Base-by-base conservation (phyloP, 495 filamentous ascomycete species). In the Lepidopterella palustris region DNA sequence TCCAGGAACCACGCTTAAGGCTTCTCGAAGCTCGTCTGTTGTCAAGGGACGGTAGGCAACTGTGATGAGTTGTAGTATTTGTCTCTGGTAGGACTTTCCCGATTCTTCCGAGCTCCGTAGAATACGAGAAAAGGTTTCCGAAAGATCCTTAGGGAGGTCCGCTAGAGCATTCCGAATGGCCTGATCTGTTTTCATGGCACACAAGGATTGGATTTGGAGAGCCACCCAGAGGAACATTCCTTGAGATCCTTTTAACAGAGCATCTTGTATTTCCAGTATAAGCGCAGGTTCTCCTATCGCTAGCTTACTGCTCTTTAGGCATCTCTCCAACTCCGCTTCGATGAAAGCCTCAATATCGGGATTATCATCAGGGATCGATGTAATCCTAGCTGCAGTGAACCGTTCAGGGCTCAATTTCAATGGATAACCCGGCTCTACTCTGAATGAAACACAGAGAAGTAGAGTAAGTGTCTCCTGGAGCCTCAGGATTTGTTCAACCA, bases 11-110 rank as follows among this genome's bases (percentile, higher is more conserved):
- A 79, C 69, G 39, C 73, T 73, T 18, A 78, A 57, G 3, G 74
- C 74, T 66, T 77, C 74, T 60, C 68, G 70, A 54, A 79, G 69
- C 58, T 79, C 74, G 13, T 72, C 64, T 15, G 56, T 62, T 32
- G 71, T 73, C 51, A 78, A 66, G 1, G 73, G 76, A 39, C 72
- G 70, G 27, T 60, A 60, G 56, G 70, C 71, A 4, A 59, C 69
- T 20, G 62, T 61, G 25, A 78, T 21, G 35, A 73, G 60, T 28
- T 75, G 56, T n/a, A 77, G 58, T 52, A 72, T 70, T 50, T 53
- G 53, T 53, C 13, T 45, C 49, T 59, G 57, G 25, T 53, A 53
- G 42, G 57, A 25, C 21, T 25, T n/a, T 45, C 45, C 65, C n/a
- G n/a, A n/a, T 42, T 42, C 39, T 42, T 42, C 39, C 13, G 20